Evolutionary conservation across 306 rosid species (phyloP), one percentile per base, ranked within the genome.

Genomic region (Datisca glomerata): DNA sequence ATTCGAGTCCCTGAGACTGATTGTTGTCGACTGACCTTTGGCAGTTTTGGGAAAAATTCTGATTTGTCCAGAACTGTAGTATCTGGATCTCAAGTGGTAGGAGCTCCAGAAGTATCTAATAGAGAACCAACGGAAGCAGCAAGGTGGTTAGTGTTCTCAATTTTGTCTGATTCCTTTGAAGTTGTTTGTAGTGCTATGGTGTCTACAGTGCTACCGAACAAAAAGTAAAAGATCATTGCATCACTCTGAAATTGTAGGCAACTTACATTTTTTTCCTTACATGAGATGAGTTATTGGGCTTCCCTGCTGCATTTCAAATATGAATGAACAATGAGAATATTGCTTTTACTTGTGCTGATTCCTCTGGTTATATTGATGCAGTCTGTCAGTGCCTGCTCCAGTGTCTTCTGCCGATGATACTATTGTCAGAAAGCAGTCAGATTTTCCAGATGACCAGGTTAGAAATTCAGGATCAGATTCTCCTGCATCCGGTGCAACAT

Each of bases 11-110:
- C 79, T 6, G 98, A 84, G 53, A 74, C 55, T 56, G 87, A 78
- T 41, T 86, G 86, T n/a, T 72, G 77, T 55, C 82, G 4, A 31
- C 74, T 91, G 58, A 81, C 76, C n/a, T 91, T 91, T 75, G 98
- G 98, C 53, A 80, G 94, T 73, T 68, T 91, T 46, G 87, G 85
- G 44, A 56, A 71, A 37, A 85, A 78, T 31, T 47, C 64, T 55
- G 77, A 80, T 49, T 66, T 81, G 58, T 49, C 74, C 12, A 52
- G 61, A 51, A 43, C 52, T 65, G 67, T 66, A 27, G 57, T 45
- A 22, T 45, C 69, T 23, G 79, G 51, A 28, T 49, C 64, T 61
- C 73, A 60, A 67, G 47, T 72, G 20, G 45, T 21, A 12, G 81
- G 64, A 52, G 57, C 70, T 43, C 18, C 71, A 18, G 92, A 69